Conservation (phyloP, 208 protist species). For the Trypanosoma vivax region DNA sequence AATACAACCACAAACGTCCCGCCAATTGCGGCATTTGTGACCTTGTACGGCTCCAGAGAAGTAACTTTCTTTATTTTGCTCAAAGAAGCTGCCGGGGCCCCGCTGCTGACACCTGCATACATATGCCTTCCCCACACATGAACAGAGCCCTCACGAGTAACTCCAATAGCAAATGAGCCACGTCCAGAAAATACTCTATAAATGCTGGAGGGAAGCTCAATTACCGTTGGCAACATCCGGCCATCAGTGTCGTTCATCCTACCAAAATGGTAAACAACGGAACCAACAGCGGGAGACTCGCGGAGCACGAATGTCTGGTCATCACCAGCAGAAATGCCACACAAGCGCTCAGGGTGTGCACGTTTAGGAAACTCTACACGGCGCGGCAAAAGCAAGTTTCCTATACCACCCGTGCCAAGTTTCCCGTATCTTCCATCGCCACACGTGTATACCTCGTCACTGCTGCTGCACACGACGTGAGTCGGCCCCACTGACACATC, state of each 20-base stretch:
- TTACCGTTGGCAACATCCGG: conserved; percentile 40
- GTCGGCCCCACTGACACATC: conserved; percentile 55
- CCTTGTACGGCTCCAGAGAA: conserved; percentile 25
- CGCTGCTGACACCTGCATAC: conserved; percentile 48
- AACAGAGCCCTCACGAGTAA: conserved; percentile 35
- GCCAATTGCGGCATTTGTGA: conserved; percentile 33
- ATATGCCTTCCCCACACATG: conserved; percentile 75
- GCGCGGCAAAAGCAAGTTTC: conserved; percentile 26
- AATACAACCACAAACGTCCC: conserved; percentile 55
- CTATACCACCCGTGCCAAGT: conserved; percentile 50
- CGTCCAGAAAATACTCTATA: conserved; percentile 38
- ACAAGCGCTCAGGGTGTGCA: conserved; percentile 39
- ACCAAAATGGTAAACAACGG: conserved; percentile 77
- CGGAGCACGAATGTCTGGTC: conserved; percentile 74
- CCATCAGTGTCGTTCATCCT: conserved; percentile 49
- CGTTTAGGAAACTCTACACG: conserved; percentile 59
- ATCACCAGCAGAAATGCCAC: conserved; percentile 60
- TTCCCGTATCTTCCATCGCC: conserved; percentile 70
- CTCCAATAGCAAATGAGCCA: conserved; percentile 31
- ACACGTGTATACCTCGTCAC: conserved; percentile 62
- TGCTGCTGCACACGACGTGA: conserved; percentile 54
- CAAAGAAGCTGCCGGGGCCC: conserved; percentile 27
- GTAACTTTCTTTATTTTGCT: conserved; percentile 22
- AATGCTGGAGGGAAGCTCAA: conserved; percentile 19
- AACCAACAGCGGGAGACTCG: conserved; percentile 43